Percentiles rank a stretch among this genome's conserved stretches.
phyloP scores from a whole-genome alignment of 768 basidiomycete genomes.

The Trametes villosa region DNA sequence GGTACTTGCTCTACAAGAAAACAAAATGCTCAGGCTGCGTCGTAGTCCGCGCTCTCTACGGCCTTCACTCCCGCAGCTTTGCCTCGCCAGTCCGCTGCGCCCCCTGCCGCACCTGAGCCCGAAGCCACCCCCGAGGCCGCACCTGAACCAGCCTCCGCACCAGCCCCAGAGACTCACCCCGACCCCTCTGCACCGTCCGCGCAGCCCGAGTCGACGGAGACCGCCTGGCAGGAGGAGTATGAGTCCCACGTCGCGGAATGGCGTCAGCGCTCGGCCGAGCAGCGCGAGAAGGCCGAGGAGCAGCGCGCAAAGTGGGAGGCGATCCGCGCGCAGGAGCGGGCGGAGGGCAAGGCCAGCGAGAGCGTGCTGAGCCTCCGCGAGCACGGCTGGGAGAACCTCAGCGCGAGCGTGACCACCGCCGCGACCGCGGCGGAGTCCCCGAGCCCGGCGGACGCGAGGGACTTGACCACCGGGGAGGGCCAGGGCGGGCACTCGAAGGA shows the following conservation, averaged over 20 bases:
- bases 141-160: constrained; percentile 4
- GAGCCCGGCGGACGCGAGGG: constrained; percentile 45
- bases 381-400: constrained; percentile 43
- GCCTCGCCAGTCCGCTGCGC: constrained; percentile 27
- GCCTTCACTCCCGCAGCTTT: constrained; percentile 34
- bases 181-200: constrained; percentile 16
- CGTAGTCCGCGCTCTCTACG: constrained; percentile 35
- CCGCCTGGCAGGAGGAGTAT: constrained; percentile 69
- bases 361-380: constrained; percentile 36
- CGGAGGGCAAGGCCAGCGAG: constrained; percentile 21
- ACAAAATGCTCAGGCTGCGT: neutral
- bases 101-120: constrained; percentile 4
- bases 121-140: constrained; percentile 8
- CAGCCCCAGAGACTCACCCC: neutral
- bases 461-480: constrained; percentile 45
- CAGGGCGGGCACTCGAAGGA: constrained; percentile 29
- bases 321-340: constrained; percentile 57
- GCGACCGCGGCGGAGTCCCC: constrained; percentile 33
- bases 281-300: constrained; percentile 74
- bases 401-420: constrained; percentile 26
- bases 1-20: neutral
- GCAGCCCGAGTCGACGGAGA: constrained; percentile 37
- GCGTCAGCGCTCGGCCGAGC: constrained; percentile 73
- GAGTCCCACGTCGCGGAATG: constrained; percentile 69
- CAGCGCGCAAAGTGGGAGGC: constrained; percentile 75